Evolutionary conservation across 108 stramenopile genomes (phyloP).

Genomic region (Cyclotella atomus): DNA sequence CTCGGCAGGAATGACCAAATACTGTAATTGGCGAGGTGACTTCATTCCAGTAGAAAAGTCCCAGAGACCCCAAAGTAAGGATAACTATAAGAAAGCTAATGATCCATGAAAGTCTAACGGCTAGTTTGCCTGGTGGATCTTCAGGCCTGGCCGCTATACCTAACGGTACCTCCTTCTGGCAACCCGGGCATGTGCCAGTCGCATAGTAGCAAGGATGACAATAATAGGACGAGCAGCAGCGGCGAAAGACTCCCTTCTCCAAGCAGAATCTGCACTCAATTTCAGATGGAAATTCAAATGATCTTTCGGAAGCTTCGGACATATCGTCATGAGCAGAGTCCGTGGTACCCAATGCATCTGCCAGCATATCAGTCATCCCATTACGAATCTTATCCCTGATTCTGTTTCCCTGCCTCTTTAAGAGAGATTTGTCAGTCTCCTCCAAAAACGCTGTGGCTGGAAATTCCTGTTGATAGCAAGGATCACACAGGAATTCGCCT

Average conservation of each 20-base stretch:
- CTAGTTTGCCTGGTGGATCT: conserved; percentile 34
- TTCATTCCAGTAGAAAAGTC: conserved; percentile 32
- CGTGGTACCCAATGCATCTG: conserved; percentile 13
- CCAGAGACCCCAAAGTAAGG: conserved; percentile 1
- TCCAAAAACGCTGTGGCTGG: conserved; percentile 50
- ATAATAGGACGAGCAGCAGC: conserved; percentile 42
- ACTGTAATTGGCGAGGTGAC: conserved; percentile 35
- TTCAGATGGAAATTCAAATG: conserved; percentile 27
- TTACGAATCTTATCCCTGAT: conserved; percentile 10
- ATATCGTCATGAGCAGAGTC: neutral
- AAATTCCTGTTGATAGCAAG: conserved; percentile 31
- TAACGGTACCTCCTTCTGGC: conserved; percentile 18
- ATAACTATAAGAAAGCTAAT: conserved; percentile 19
- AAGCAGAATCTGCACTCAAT: conserved; percentile 44
- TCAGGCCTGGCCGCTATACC: conserved; percentile 22
- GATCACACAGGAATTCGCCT: conserved; percentile 36
- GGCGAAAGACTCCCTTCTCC: conserved; percentile 35
- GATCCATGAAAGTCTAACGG: conserved; percentile 38
- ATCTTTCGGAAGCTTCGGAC: neutral
- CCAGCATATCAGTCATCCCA: conserved; percentile 1
- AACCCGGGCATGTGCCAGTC: conserved; percentile 33
- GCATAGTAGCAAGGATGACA: conserved; percentile 44
- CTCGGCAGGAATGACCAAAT: conserved; percentile 38
- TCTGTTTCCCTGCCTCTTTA: conserved; percentile 1
- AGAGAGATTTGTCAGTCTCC: conserved; percentile 16